Percentiles rank a stretch among this genome's conserved stretches.
phyloP scores from a whole-genome alignment of 495 filamentous ascomycete genomes.

The Astrothelium subdiscretum region DNA sequence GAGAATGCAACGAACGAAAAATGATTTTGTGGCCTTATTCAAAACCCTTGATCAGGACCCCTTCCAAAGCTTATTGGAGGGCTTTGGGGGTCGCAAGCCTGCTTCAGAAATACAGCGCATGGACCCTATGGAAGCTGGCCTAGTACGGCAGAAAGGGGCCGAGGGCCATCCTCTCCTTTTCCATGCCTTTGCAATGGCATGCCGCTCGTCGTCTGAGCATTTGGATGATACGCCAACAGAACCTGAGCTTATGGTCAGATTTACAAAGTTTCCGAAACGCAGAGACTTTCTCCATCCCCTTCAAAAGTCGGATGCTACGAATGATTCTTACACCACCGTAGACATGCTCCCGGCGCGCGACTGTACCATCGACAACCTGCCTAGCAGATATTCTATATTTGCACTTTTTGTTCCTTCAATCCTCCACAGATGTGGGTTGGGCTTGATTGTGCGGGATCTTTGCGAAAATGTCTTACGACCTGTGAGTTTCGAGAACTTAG shows the following conservation, averaged over 20 bases:
- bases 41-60: constrained; percentile 21
- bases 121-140: neutral
- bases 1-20: constrained; percentile 16
- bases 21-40: constrained; percentile 31
- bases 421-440: constrained; percentile 52
- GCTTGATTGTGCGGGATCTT: constrained; percentile 52
- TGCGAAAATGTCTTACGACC: constrained; percentile 48
- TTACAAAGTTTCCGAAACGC: constrained; percentile 41
- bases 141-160: neutral
- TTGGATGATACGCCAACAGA: neutral
- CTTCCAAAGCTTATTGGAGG: neutral
- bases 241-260: neutral
- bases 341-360: constrained; percentile 17
- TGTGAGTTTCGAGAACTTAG: constrained; percentile 36
- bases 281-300: constrained; percentile 48
- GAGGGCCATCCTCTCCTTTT: neutral
- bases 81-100: constrained; percentile 12
- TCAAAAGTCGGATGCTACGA: constrained; percentile 5
- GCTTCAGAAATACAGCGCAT: neutral
- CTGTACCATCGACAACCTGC: constrained; percentile 44
- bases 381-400: constrained; percentile 49
- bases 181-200: neutral
- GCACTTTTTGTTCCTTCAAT: constrained; percentile 67
- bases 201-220: neutral
- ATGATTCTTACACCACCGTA: constrained; percentile 17